A percentile compares a stretch with the other conserved stretches of the same genome.
phyloP scores from a whole-genome alignment of 2,329 filamentous ascomycete genomes.

The Paecilomyces formosus region DNA sequence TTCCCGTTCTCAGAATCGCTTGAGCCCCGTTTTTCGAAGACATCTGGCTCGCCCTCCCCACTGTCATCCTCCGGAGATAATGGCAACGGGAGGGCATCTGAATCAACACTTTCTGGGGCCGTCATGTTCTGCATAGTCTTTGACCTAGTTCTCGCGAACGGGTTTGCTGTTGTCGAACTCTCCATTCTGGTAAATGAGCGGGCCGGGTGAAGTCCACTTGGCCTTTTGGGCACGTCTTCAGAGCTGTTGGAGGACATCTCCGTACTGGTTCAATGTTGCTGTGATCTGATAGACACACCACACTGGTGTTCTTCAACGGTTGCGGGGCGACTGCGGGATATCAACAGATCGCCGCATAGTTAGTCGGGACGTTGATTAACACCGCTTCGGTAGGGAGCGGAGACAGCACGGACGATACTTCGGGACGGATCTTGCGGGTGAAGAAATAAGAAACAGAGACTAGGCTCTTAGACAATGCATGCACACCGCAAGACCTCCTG shows the following conservation, averaged over 20 bases:
- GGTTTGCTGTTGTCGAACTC: slow-evolving; percentile 11
- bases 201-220: slow-evolving; percentile 16
- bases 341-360: background rate
- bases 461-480: background rate
- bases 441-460: background rate
- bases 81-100: slow-evolving; percentile 16
- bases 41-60: slow-evolving; percentile 22
- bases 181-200: slow-evolving; percentile 29
- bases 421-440: background rate
- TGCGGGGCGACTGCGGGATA: background rate
- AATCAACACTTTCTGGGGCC: slow-evolving; percentile 15
- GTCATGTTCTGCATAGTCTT: slow-evolving; percentile 18
- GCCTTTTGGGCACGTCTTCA: slow-evolving; percentile 15
- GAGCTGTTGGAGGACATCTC: slow-evolving; percentile 18
- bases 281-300: background rate
- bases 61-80: slow-evolving; percentile 15
- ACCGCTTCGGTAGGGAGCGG: background rate
- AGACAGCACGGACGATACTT: background rate
- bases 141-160: slow-evolving; percentile 16
- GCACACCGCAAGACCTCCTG: background rate
- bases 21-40: slow-evolving; percentile 38
- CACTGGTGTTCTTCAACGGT: background rate
- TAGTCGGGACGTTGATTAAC: background rate
- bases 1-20: slow-evolving; percentile 22
- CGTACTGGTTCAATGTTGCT: background rate